phyloP scores from a whole-genome alignment of 495 filamentous ascomycete species.

The Ramalina intermedia region DNA sequence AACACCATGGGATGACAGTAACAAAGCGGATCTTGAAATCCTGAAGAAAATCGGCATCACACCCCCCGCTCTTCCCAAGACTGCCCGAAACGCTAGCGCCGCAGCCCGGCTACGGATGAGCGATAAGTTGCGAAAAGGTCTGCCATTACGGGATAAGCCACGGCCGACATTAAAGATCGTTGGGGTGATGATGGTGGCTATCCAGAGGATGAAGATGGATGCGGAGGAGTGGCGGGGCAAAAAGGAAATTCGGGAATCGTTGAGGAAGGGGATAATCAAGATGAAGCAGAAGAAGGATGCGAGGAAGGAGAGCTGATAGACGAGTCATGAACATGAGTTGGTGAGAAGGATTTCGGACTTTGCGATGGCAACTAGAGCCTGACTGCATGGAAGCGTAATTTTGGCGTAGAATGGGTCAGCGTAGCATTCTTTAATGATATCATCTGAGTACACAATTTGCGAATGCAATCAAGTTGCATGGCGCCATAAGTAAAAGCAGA shows the following conservation, averaged over 20 bases:
- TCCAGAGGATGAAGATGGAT: constrained; percentile 39
- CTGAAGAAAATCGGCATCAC: constrained; percentile 65
- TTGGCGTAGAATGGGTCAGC: too few relatives aligned
- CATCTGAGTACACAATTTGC: too few relatives aligned
- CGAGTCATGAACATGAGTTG: too few relatives aligned
- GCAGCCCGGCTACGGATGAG: constrained; percentile 11
- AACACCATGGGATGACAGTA: constrained; percentile 38
- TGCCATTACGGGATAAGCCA: constrained; percentile 19
- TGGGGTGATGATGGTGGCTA: constrained; percentile 37
- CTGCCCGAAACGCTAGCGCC: constrained; percentile 19
- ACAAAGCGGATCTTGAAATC: constrained; percentile 77
- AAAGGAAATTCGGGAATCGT: constrained; percentile 26
- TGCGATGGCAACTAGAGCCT: too few relatives aligned
- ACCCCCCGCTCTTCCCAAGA: constrained; percentile 19
- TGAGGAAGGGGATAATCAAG: background rate
- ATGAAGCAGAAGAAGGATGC: too few relatives aligned
- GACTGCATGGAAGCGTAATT: too few relatives aligned
- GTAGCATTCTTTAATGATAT: too few relatives aligned
- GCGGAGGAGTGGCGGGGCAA: constrained; percentile 34
- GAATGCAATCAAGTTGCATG: too few relatives aligned
- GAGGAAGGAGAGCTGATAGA: too few relatives aligned
- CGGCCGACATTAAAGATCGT: constrained; percentile 34
- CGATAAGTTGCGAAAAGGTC: constrained; percentile 2
- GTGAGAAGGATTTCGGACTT: too few relatives aligned
- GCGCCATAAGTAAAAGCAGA: too few relatives aligned